Percentiles rank a stretch among this genome's conserved stretches.
phyloP scores from a whole-genome alignment of 495 filamentous ascomycete genomes.

The Aspergillus nanangensis region DNA sequence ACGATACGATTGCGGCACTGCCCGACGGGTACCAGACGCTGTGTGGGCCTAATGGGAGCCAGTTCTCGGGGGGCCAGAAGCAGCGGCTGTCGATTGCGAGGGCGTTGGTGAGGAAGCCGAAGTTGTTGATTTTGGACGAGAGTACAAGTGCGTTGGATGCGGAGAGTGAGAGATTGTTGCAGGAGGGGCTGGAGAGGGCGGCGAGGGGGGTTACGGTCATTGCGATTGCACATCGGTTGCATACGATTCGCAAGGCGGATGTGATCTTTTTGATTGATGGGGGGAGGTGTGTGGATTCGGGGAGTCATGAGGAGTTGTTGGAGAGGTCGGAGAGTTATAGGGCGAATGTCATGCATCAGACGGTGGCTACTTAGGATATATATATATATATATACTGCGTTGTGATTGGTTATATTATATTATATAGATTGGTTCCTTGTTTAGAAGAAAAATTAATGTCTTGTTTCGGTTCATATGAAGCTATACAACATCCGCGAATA shows the following conservation, averaged over 20 bases:
- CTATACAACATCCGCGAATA: no score
- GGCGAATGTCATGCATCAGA: conserved; percentile 42
- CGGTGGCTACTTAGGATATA: conserved; percentile 5
- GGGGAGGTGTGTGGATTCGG: conserved; percentile 59
- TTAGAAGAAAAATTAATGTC: no score
- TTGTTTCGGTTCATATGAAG: no score
- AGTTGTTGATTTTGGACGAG: conserved; percentile 70
- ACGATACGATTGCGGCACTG: conserved; percentile 50
- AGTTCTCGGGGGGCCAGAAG: conserved; percentile 69
- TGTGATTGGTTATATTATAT: no score
- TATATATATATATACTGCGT: no score
- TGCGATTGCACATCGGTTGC: conserved; percentile 70
- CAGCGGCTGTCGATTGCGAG: conserved; percentile 71
- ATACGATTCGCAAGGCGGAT: conserved; percentile 69
- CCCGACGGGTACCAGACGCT: conserved; percentile 60
- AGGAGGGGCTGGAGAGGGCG: conserved; percentile 59
- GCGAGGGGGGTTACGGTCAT: conserved; percentile 67
- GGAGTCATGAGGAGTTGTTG: conserved; percentile 64
- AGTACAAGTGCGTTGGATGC: conserved; percentile 70
- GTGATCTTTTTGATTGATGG: conserved; percentile 70
- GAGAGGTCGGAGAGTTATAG: conserved; percentile 52
- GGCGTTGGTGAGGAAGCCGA: conserved; percentile 66
- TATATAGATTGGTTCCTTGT: no score
- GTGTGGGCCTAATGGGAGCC: conserved; percentile 55
- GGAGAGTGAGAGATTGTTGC: conserved; percentile 65